These are phyloP conservation scores for Aspergillus aculeatus DNA, from an alignment of 2,329 filamentous ascomycete genomes.

Conservation along the genomic window DNA sequence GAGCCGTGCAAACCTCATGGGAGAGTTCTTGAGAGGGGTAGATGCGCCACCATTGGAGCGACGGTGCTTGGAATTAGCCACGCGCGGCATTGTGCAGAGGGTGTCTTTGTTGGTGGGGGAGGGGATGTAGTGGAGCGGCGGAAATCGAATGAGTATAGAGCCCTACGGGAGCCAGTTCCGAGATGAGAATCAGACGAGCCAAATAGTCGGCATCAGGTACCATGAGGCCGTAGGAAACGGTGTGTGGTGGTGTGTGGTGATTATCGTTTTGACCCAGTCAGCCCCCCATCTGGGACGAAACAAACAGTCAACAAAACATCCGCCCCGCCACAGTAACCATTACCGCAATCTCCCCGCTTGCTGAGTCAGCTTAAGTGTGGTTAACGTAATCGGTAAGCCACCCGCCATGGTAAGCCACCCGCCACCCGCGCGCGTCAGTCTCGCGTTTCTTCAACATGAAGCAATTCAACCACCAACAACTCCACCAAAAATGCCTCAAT, in stretches of 20 bases:
- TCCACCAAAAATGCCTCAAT: neutral
- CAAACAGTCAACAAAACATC: slow-evolving; percentile 41
- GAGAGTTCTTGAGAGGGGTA: slow-evolving; percentile 53
- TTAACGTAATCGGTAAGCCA: neutral
- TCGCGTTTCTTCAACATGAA: neutral
- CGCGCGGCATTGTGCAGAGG: slow-evolving; percentile 53
- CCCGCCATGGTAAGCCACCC: no score
- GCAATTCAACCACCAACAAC: neutral
- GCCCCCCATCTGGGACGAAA: slow-evolving; percentile 10
- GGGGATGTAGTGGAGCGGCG: neutral
- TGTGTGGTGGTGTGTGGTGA: neutral
- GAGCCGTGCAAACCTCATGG: slow-evolving; percentile 46
- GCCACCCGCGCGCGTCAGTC: no score
- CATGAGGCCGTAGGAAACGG: slow-evolving; percentile 7
- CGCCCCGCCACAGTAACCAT: slow-evolving; percentile 26
- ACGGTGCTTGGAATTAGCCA: slow-evolving; percentile 50
- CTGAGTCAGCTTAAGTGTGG: neutral
- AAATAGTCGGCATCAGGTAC: neutral
- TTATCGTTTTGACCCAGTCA: neutral
- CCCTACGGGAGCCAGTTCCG: no score
- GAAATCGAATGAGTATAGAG: neutral
- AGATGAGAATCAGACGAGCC: no score
- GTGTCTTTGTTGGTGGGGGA: neutral
- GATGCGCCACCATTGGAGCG: slow-evolving; percentile 48
- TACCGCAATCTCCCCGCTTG: slow-evolving; percentile 16